Conservation (phyloP, 495 filamentous ascomycete genomes). For the Aspergillus sclerotiicarbonarius region DNA sequence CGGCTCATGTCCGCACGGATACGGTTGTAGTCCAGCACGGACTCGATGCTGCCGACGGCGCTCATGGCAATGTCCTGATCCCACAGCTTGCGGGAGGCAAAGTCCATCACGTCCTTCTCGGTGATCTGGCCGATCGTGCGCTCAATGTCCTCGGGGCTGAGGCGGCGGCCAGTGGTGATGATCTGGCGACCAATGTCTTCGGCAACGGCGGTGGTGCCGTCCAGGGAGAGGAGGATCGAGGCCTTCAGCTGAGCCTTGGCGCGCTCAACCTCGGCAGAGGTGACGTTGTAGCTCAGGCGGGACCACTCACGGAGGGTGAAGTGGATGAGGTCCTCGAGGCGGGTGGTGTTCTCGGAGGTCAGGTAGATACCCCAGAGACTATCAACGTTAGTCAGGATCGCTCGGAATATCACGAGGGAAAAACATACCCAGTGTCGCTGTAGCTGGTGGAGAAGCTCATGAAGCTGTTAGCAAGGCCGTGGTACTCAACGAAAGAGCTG, state of each 20-base stretch:
- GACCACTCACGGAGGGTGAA: conserved; percentile 98
- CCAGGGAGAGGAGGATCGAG: conserved; percentile 91
- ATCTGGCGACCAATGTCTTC: conserved; percentile 99
- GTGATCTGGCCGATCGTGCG: conserved; percentile 80
- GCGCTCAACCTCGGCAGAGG: conserved; percentile 88
- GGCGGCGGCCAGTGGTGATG: conserved; percentile 90
- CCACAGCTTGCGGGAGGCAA: conserved; percentile 88
- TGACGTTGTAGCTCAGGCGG: conserved; percentile 81
- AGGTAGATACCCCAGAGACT: conserved; percentile 99
- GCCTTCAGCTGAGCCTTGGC: conserved; percentile 99
- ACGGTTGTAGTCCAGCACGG: conserved; percentile 83
- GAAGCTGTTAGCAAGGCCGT: conserved; percentile 96
- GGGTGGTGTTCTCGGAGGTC: conserved; percentile 81
- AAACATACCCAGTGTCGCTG: conserved; percentile 90
- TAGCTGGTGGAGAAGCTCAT: conserved; percentile 99
- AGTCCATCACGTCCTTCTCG: conserved; percentile 95
- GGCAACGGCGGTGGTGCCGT: conserved; percentile 94
- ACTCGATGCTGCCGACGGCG: conserved; percentile 91
- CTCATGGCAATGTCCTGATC: conserved; percentile 93
- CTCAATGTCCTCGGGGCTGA: conserved; percentile 92
- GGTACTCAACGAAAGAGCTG: conserved; percentile 84
- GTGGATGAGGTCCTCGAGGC: conserved; percentile 92
- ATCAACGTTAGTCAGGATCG: conserved; percentile 20
- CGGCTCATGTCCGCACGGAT: conserved; percentile 88
- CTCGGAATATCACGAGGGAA: conserved; percentile 7